Evolutionary conservation across 1,139 yeast species (phyloP).

Genomic region (Lodderomyces pseudojiufengensis): DNA sequence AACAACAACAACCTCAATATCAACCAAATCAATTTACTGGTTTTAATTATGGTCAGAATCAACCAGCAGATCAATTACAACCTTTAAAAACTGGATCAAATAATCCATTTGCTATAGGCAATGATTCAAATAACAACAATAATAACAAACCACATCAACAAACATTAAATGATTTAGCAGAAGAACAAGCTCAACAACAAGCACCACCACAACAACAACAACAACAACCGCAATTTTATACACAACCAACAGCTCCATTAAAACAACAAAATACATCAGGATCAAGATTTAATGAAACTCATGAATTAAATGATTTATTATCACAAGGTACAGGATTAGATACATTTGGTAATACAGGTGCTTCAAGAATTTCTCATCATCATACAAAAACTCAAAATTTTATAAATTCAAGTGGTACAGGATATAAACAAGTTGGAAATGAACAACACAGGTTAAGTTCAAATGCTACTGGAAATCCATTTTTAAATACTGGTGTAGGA

Average conservation of each 20-base stretch:
- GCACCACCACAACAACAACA: constrained; percentile 25
- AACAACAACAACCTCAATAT: constrained; percentile 30
- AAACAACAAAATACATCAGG: constrained; percentile 27
- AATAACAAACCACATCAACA: constrained; percentile 18
- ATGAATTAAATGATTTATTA: constrained; percentile 70
- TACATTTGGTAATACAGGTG: constrained; percentile 94
- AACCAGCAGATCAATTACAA: constrained; percentile 40
- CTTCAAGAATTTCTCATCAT: constrained; percentile 86
- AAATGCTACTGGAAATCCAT: constrained; percentile 64
- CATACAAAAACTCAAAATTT: constrained; percentile 80
- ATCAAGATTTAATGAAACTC: constrained; percentile 51
- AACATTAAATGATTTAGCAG: constrained; percentile 21
- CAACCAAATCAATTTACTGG: constrained; percentile 35
- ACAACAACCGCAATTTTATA: constrained; percentile 21
- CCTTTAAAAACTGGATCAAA: constrained; percentile 80
- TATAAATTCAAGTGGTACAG: constrained; percentile 86
- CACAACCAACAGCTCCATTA: constrained; percentile 24
- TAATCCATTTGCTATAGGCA: constrained; percentile 77
- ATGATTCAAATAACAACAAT: constrained; percentile 13
- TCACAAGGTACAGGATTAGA: constrained; percentile 91
- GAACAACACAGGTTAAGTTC: constrained; percentile 37
- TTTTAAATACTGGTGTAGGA: constrained; percentile 76
- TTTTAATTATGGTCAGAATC: constrained; percentile 32
- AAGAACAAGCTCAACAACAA: constrained; percentile 10
- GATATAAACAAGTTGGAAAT: constrained; percentile 51